Evolutionary conservation across 257 asterid genomes (phyloP).

Genomic region (Plantago ovata): DNA sequence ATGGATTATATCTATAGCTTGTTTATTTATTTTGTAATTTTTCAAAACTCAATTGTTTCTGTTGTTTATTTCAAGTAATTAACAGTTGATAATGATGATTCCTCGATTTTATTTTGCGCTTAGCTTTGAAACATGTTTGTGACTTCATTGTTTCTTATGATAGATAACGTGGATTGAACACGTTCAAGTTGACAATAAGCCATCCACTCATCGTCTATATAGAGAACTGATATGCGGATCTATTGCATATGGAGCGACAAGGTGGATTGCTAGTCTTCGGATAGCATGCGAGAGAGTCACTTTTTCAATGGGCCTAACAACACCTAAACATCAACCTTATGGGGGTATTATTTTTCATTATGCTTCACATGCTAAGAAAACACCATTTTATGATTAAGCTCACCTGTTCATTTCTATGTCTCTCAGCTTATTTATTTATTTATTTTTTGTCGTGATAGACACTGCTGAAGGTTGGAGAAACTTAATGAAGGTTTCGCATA

Average conservation of each 20-base stretch:
- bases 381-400: neutral
- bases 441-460: conserved; percentile 32
- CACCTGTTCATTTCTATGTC: neutral
- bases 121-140: no score
- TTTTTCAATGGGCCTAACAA: conserved; percentile 33
- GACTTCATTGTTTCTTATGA: neutral
- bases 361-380: neutral
- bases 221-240: conserved; percentile 45
- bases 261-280: conserved; percentile 60
- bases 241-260: conserved; percentile 69
- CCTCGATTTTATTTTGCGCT: no score
- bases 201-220: conserved; percentile 44
- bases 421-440: neutral
- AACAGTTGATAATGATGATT: no score
- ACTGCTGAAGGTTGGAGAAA: conserved; percentile 42
- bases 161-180: conserved; percentile 87
- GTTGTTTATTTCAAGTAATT: no score
- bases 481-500: conserved; percentile 53
- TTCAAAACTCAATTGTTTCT: no score
- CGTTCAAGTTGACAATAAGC: conserved; percentile 68
- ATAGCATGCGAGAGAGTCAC: conserved; percentile 59
- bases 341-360: conserved; percentile 40
- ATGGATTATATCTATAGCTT: neutral
- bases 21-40: neutral
- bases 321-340: conserved; percentile 36